Base-by-base conservation (phyloP, 176 grass and related monocot genomes). In the Ananas comosus region DNA sequence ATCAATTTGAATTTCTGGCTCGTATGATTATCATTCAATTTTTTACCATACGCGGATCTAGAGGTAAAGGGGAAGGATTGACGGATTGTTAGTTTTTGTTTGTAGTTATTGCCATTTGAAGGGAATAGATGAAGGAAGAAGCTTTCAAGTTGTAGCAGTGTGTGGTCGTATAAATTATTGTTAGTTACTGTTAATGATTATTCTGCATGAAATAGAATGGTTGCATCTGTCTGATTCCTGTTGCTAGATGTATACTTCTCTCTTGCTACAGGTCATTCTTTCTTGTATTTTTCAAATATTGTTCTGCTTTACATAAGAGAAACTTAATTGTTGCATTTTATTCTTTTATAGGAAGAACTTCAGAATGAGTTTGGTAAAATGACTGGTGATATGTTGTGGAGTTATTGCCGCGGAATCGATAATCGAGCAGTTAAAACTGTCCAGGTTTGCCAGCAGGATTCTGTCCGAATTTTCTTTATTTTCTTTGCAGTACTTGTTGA, bases 341-440 rank as follows among this genome's bases (percentile, higher is more conserved):
- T 78, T 54, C 68, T 87, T 79, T 48, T 81, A 48, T 73, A 96
- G 92, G 93, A 90, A 77, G 64, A 57, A 71, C 89, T 96, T 68
- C 86, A 87, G 10, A 90, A 81, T 80, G 89, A 92, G 53, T 92
- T 92, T 4, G 93, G 93, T 65, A 80, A 70, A 74, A 96, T 85
- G 77, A 90, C 76, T 42, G 82, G 89, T 74, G 80, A 96, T 72
- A 87, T 85, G 85, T 81, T 96, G 70, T 96, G 93, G 93, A 96
- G 87, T 50, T 96, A 90, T 64, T 96, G 88, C 72, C 91, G 93
- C 81, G 93, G 93, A 87, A 83, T 96, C 64, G 93, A 96, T 74
- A 68, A 87, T 85, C 85, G 83, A 81, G 66, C 61, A 73, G 88
- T 96, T 87, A 86, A 84, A 81, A 72, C 71, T 71, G 83, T 96